Evolutionary conservation across 1,139 yeast genomes (phyloP).

Genomic region (Blastobotrys ciferrii): DNA sequence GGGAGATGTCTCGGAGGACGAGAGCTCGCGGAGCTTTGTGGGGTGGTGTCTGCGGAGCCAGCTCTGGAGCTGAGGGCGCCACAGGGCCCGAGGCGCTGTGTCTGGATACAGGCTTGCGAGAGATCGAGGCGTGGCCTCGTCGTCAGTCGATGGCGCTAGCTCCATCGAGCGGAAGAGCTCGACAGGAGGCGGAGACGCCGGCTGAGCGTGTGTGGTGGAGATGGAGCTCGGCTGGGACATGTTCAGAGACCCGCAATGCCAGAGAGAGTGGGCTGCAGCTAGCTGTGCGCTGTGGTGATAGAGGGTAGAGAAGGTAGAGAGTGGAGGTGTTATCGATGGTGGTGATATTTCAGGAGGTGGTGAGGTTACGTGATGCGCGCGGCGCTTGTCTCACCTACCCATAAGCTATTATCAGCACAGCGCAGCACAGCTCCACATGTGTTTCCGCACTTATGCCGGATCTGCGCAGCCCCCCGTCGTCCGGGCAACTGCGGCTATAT

Average conservation of each 20-base stretch:
- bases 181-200: slow-evolving; percentile 1
- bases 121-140: slow-evolving; percentile 11
- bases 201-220: background rate
- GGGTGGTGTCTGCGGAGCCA: slow-evolving; percentile 37
- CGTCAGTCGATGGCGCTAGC: background rate
- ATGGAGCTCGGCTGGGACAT: background rate
- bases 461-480: too few species aligned
- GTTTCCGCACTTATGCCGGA: background rate
- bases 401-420: background rate
- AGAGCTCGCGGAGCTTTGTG: slow-evolving; percentile 25
- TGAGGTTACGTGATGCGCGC: background rate
- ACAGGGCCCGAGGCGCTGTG: slow-evolving; percentile 40
- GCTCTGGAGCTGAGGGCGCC: slow-evolving; percentile 40
- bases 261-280: background rate
- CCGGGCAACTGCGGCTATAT: too few species aligned
- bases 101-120: slow-evolving; percentile 39
- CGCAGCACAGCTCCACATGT: background rate
- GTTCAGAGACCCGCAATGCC: background rate
- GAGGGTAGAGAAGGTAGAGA: too few species aligned
- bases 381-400: background rate
- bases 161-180: slow-evolving; percentile 11
- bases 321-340: too few species aligned
- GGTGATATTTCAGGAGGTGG: background rate
- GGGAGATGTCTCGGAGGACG: slow-evolving; percentile 20
- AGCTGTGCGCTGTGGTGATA: slow-evolving; percentile 1